Evolutionary conservation across 129 eudicot genomes (phyloP).

Genomic region (Escallonia rubra): DNA sequence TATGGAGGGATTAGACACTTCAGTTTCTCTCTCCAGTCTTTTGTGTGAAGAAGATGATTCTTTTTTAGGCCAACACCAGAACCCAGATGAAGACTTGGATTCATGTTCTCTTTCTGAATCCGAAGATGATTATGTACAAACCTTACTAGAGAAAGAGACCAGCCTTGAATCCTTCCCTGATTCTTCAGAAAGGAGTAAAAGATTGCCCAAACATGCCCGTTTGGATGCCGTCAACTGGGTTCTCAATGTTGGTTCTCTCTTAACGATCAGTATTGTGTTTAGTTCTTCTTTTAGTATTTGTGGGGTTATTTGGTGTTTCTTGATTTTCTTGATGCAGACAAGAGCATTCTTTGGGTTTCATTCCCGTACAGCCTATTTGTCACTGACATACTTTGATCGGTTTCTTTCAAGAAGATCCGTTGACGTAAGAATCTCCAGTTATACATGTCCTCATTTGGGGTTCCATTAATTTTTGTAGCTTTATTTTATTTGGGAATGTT

Average conservation of each 20-base stretch:
- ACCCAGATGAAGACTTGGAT: conserved; percentile 3
- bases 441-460: too few relatives aligned
- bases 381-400: conserved; percentile 72
- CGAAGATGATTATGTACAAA: conserved; percentile 48
- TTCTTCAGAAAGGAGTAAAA: conserved; percentile 13
- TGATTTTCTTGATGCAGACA: conserved; percentile 38
- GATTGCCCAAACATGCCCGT: conserved; percentile 50
- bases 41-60: conserved; percentile 67
- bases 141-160: conserved; percentile 34
- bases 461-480: too few relatives aligned
- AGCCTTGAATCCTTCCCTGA: conserved; percentile 8
- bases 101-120: conserved; percentile 16
- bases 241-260: conserved; percentile 46
- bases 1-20: conserved; percentile 37
- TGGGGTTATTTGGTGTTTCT: not conserved
- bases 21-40: conserved; percentile 48
- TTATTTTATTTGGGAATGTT: too few relatives aligned
- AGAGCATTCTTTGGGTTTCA: conserved; percentile 54
- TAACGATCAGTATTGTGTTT: not conserved
- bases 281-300: not conserved
- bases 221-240: conserved; percentile 61
- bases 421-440: too few relatives aligned
- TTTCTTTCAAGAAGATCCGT: conserved; percentile 31
- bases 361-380: conserved; percentile 64
- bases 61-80: conserved; percentile 23